Conservation (phyloP, 2,329 filamentous ascomycete species). For the Penicillium rolfsii region DNA sequence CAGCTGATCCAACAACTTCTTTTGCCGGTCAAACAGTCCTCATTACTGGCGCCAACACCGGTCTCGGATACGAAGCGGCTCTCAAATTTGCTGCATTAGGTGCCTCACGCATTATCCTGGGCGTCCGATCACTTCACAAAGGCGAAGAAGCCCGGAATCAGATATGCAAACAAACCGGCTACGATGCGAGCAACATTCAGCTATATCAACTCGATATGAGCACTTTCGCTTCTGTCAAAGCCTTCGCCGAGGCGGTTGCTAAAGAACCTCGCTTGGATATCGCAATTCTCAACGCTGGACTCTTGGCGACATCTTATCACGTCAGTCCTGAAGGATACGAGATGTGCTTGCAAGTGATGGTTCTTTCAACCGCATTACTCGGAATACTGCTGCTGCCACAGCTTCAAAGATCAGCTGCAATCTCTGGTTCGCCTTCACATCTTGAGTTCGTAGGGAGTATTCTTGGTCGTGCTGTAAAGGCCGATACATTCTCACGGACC, state of each 20-base stretch:
- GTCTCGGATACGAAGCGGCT: background rate
- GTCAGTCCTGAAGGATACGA: slow-evolving; percentile 10
- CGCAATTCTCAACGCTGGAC: background rate
- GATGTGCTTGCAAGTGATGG: slow-evolving; percentile 10
- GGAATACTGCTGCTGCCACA: slow-evolving; percentile 2
- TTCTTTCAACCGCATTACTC: slow-evolving; percentile 8
- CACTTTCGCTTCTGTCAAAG: slow-evolving; percentile 7
- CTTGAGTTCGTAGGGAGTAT: background rate
- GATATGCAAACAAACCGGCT: slow-evolving; percentile 9
- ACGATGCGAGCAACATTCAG: slow-evolving; percentile 2
- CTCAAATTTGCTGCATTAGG: background rate
- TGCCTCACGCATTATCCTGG: slow-evolving; percentile 3
- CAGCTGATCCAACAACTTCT: slow-evolving; percentile 9
- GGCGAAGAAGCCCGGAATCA: slow-evolving; percentile 6
- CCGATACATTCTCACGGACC: background rate
- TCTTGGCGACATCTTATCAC: slow-evolving; percentile 1
- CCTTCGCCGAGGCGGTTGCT: background rate
- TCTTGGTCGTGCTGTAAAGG: background rate
- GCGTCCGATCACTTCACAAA: slow-evolving; percentile 7
- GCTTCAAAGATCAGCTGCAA: background rate
- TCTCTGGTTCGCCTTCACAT: background rate
- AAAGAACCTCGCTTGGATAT: background rate
- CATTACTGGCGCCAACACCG: background rate
- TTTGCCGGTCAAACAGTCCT: slow-evolving; percentile 12
- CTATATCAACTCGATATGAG: slow-evolving; percentile 12